These are phyloP conservation scores for Penicillium lagena DNA, from an alignment of 495 filamentous ascomycete genomes.

Conservation along the genomic window DNA sequence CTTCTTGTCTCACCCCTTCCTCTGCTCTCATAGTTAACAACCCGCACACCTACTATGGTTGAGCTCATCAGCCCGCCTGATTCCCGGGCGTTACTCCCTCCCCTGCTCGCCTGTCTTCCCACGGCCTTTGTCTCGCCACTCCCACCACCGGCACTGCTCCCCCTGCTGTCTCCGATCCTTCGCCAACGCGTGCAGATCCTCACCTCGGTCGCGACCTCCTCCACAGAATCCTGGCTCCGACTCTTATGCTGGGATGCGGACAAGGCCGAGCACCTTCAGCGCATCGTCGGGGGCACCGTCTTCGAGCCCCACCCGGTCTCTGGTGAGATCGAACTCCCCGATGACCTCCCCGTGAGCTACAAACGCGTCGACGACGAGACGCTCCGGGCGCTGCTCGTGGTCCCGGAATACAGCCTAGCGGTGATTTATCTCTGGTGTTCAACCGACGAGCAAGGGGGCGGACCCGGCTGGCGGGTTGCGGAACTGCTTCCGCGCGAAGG, in stretches of 20 bases:
- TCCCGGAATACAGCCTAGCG: conserved; percentile 49
- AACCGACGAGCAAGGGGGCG: conserved; percentile 59
- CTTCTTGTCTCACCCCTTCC: conserved; percentile 1
- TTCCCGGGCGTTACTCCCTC: conserved; percentile 58
- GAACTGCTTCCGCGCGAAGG: conserved; percentile 62
- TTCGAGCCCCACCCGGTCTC: conserved; percentile 89
- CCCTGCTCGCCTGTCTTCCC: conserved; percentile 79
- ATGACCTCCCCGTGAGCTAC: conserved; percentile 59
- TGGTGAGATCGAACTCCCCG: conserved; percentile 77
- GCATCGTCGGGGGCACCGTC: conserved; percentile 55
- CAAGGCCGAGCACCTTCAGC: conserved; percentile 60
- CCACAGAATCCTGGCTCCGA: conserved; percentile 75
- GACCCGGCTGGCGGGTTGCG: conserved; percentile 75
- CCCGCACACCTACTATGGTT: conserved; percentile 27
- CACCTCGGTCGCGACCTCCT: conserved; percentile 44
- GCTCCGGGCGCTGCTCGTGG: conserved; percentile 58
- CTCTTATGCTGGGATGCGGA: conserved; percentile 78
- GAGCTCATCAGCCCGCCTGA: conserved; percentile 59
- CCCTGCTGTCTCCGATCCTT: conserved; percentile 83
- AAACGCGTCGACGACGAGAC: conserved; percentile 81
- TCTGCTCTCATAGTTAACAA: background rate
- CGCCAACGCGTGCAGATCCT: conserved; percentile 82
- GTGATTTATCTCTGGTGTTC: conserved; percentile 62
- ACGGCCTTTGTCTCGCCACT: conserved; percentile 71
- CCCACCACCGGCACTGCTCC: conserved; percentile 71